Conservation (phyloP, 257 asterid species). For the Paraleonurus japonicus region DNA sequence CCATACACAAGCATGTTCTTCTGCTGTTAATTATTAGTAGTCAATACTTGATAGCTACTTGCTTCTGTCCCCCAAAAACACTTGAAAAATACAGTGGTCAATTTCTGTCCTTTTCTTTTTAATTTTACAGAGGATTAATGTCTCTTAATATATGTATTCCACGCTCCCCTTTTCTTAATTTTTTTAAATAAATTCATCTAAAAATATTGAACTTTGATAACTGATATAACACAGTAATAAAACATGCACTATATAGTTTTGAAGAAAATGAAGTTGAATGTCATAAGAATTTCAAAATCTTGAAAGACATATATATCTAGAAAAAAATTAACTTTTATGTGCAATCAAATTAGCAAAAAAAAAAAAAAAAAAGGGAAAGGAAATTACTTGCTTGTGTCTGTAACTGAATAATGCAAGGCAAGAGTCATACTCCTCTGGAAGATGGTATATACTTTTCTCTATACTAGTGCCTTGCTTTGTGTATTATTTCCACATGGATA, state of each 20-base stretch:
- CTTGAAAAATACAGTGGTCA: conserved; percentile 25
- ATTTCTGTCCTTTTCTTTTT: not conserved
- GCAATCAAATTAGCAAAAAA: not conserved
- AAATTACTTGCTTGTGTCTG: conserved; percentile 10
- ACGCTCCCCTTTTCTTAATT: not conserved
- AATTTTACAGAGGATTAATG: not conserved
- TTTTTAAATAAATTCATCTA: not conserved
- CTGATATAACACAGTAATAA: not conserved
- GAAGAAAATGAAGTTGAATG: not conserved
- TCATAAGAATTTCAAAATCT: not conserved
- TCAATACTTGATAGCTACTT: conserved; percentile 24
- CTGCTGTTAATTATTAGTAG: conserved; percentile 33
- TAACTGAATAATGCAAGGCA: conserved; percentile 3
- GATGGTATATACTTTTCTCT: conserved; percentile 59
- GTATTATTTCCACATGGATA: conserved; percentile 32
- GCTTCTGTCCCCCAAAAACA: conserved; percentile 13
- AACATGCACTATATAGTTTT: not conserved
- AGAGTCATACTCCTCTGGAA: conserved; percentile 26
- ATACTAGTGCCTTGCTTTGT: conserved; percentile 36
- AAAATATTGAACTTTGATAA: too few relatives aligned
- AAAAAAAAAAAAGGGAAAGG: not conserved
- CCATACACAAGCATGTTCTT: conserved; percentile 18
- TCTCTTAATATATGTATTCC: not conserved
- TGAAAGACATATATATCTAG: not conserved
- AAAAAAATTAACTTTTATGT: not conserved